Base-by-base conservation (phyloP, 2,329 filamentous ascomycete genomes). In the Pyrenophora graminea region DNA sequence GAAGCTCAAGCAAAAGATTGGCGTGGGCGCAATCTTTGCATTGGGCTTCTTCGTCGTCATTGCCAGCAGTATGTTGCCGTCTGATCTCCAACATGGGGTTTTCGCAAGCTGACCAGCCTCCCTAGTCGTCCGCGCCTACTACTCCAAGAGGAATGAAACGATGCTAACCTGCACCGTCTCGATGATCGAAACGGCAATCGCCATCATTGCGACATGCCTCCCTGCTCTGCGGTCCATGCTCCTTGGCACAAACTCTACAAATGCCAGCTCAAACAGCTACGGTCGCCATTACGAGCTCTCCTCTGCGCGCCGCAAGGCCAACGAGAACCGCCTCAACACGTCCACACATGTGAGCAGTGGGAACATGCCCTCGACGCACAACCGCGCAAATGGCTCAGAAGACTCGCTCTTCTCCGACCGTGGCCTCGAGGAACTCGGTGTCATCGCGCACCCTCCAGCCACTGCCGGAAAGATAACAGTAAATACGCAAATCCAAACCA, bases 201-300 rank as follows among this genome's bases (percentile, higher is more conserved):
- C 75, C 1, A 75, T 77, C 30, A 76, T 77, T 8, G 72, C 73
- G 1, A 66, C 70, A 2, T 75, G 71, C n/a, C 69, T 76, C 1
- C 73, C 74, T 9, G 62, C 62, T 8, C 42, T 64, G 8, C 62
- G 58, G 39, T 59, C 62, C 21, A 56, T 61, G 51, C 38, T 63
- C 12, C 48, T 64, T 12, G 62, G 61, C 18, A 51, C 50, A 34
- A 54, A 56, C 33, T 59, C 53, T 4, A 55, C 53, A 13, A 58
- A 62, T 15, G 53, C 36, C 6, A 48, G 51, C 6, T 60, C 60
- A 40, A 49, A 45, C 30, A 61, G 55, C 50, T 62, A 64, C 39
- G 60, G 62, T 27, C 61, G 53, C 34, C 62, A 64, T 33, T 64
- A 64, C 43, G 62, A 64, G 36, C 58, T 64, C 33, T 56, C 55